These are phyloP conservation scores for Macadamia integrifolia DNA, from an alignment of 164 flowering plant species.

Conservation along the genomic window DNA sequence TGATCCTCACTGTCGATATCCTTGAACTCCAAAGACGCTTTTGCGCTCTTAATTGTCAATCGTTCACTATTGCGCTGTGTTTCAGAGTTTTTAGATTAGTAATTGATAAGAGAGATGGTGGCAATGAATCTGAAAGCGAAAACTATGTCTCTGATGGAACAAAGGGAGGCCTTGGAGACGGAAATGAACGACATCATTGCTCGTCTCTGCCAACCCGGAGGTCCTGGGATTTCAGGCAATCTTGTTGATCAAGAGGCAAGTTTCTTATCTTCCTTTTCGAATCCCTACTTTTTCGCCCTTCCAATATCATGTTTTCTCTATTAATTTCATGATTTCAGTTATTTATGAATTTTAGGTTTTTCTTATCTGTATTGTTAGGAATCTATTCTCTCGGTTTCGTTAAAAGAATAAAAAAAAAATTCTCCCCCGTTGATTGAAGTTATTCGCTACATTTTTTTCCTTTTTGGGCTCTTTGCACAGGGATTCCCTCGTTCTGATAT, in stretches of 20 bases:
- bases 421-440: too few species aligned
- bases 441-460: background rate
- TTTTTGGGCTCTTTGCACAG: constrained; percentile 24
- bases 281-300: background rate
- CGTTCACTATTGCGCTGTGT: too few species aligned
- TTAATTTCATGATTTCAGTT: background rate
- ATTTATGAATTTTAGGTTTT: background rate
- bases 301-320: too few species aligned
- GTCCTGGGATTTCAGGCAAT: constrained; percentile 84
- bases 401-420: too few species aligned
- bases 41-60: too few species aligned
- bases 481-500: constrained; percentile 88
- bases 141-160: constrained; percentile 60
- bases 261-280: background rate
- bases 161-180: constrained; percentile 47
- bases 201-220: constrained; percentile 66
- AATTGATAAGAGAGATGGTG: constrained; percentile 44
- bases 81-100: too few species aligned
- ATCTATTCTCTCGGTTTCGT: too few species aligned
- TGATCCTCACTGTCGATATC: too few species aligned
- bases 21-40: too few species aligned
- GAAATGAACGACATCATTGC: constrained; percentile 76
- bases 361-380: background rate
- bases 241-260: constrained; percentile 75
- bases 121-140: constrained; percentile 73